Evolutionary conservation across 352 stramenopile species (phyloP), one percentile per base, ranked within the genome.

Genomic region (Pythium pyrilobum): DNA sequence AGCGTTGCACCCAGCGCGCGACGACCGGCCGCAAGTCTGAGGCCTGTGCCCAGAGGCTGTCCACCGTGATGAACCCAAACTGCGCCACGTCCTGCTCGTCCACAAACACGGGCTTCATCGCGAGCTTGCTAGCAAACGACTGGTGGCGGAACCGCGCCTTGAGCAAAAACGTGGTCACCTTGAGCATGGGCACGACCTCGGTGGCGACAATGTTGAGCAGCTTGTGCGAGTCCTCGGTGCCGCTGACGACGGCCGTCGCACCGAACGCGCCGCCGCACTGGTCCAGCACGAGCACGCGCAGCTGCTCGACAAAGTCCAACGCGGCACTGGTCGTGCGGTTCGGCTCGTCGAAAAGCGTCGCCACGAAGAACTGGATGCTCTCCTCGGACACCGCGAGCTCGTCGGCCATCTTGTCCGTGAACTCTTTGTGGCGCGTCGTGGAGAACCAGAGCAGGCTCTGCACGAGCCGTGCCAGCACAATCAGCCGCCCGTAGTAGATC

Each of bases 381-480:
- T 86, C 72, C 18, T 83, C 68, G 27, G 67, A 85, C 32, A 69
- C 57, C 44, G 63, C 67, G 7, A 87, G 64, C 38, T 81, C 53
- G 16, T 88, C 52, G 7, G 68, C 72, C 80, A 91, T 91, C 5
- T 49, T 53, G 49, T 86, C 69, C 0, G 77, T 79, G 23, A 79
- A 89, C 12, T 77, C 58, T 20, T 87, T 67, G 40, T 74, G 72
- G 11, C 67, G 64, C 7, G 79, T 87, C 21, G 87, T 74, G 25
- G 65, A 66, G 34, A 83, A 86, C 84, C 84, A 94, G 56, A 94
- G 39, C 44, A 92, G 52, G 16, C 77, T 83, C 60, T 94, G 84
- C 28, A 94, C 70, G 13, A 89, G 51, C 12, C 79, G 75, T 11
- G 81, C 84, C 18, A 92, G 60, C 24, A 90, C 70, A 15, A 88